Base-by-base conservation (phyloP, 768 basidiomycete species). In the Holtermannia corniformis region DNA sequence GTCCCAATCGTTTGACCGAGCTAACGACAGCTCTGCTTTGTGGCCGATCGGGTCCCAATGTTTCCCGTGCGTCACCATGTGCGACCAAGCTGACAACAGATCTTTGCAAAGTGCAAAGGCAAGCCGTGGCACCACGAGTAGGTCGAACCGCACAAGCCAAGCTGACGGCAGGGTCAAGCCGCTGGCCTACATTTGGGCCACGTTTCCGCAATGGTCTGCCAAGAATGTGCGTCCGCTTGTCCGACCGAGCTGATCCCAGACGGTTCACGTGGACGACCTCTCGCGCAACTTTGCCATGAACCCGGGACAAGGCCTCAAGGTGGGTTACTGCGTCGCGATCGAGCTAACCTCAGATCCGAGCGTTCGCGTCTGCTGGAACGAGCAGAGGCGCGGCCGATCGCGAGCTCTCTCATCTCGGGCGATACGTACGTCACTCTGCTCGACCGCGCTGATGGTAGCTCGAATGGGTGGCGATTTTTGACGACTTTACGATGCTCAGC, bases 251-350 rank as follows among this genome's bases (percentile, higher is more conserved):
- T 50, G 44, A 53, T 56, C 85, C 45, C 86, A 90, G 67, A 90
- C 88, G 0, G 82, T 93, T 40, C 88, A 92, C 61, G 78, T 93
- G 23, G 90, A 93, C 67, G 88, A 91, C 68, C 76, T 93, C 80
- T 80, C 82, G 52, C 81, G 87, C 14, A 91, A 90, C 66, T 91
- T 91, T 72, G 89, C 88, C 3, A 75, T 91, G 54, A 91, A 93
- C 64, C 86, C 87, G 0, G 78, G 76, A 42, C 82, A 87, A 72
- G 89, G 88, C 4, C 76, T 92, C 37, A 88, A 86, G 72, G 67
- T 67, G 44, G 40, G 58, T 41, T n/a, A 27, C 11, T 3, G 11
- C 40, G 26, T 40, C 3, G 21, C 12, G 21, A 32, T 41, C 2
- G 22, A 12, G 16, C 52, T 32, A 12, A 44, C 57, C 27, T 54